phyloP scores from a whole-genome alignment of 1,139 yeast genomes.

The Debaryomycetaceae sp. region DNA sequence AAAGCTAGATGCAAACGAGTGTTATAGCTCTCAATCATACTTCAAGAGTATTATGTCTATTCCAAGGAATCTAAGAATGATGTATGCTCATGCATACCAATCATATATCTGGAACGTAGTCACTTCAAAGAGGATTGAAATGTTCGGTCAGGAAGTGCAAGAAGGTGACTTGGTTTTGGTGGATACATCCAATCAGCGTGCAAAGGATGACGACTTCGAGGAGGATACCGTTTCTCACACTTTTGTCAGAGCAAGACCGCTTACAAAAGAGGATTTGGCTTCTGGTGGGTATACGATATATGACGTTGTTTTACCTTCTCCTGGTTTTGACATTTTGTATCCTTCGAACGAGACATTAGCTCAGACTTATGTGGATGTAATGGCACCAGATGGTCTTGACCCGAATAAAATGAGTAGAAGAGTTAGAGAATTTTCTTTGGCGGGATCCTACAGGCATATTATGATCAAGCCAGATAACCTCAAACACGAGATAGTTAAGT shows the following conservation, averaged over 20 bases:
- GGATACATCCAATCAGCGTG: constrained; percentile 23
- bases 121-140: constrained; percentile 71
- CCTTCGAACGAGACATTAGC: constrained; percentile 65
- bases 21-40: constrained; percentile 49
- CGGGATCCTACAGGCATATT: constrained; percentile 86
- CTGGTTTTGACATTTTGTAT: constrained; percentile 85
- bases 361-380: constrained; percentile 63
- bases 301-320: constrained; percentile 89
- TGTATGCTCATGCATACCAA: constrained; percentile 98
- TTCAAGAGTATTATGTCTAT: constrained; percentile 84
- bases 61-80: constrained; percentile 86
- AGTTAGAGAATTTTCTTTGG: constrained; percentile 82
- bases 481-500: constrained; percentile 62
- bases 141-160: constrained; percentile 66
- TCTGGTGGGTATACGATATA: constrained; percentile 60
- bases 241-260: constrained; percentile 60
- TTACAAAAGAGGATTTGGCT: constrained; percentile 71
- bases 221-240: constrained; percentile 62
- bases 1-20: constrained; percentile 43
- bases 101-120: constrained; percentile 92
- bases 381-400: constrained; percentile 80
- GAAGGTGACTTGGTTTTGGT: constrained; percentile 80
- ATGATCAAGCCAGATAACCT: constrained; percentile 64
- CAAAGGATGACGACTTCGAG: constrained; percentile 49
- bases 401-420: constrained; percentile 82